Evolutionary conservation across 768 basidiomycete genomes (phyloP), one percentile per base, ranked within the genome.

Genomic region (Tremella fuciformis): DNA sequence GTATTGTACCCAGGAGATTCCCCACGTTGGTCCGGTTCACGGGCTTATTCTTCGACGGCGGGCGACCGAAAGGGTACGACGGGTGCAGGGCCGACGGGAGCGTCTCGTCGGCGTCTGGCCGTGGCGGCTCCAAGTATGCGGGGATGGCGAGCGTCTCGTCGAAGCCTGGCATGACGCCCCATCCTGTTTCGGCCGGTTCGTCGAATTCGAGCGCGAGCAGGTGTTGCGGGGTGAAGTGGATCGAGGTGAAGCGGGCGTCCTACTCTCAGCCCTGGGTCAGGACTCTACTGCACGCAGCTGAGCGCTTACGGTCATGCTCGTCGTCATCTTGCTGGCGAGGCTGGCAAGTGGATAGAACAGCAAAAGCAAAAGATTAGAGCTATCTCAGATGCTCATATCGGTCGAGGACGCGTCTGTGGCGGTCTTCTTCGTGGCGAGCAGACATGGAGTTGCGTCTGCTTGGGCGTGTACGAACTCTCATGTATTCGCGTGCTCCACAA

Each of bases 151-250:
- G 57, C 2, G 71, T 55, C 29, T 73, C 64, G 50, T 73, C 71
- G 57, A 57, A 73, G 15, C 71, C 71, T 26, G 71, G 71, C 71
- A 73, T 73, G 11, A 73, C 69, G 37, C 58, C 58, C 71, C 71
- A 73, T 25, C 71, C 71, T 50, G 68, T 67, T 59, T 73, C 69
- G 7, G 71, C 69, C 3, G 63, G 63, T 15, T 68, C 64, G 37
- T 73, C 71, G 51, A 70, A 62, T 21, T 49, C 47, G 3, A 73
- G 51, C 2, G 69, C 64, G 1, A 53, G 44, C 15, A 69, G 62
- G 44, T 68, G 65, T 9, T 58, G 59, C 13, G 58, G 22, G 0
- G 66, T 69, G 50, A 64, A 67, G 39, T 70, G 71, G 11, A 73
- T 48, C 0, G 66, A 70, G 51, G 66, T 70, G 58, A 56, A 73